Evolutionary conservation across 768 basidiomycete genomes (phyloP).

Genomic region (Agrocybe praecox): DNA sequence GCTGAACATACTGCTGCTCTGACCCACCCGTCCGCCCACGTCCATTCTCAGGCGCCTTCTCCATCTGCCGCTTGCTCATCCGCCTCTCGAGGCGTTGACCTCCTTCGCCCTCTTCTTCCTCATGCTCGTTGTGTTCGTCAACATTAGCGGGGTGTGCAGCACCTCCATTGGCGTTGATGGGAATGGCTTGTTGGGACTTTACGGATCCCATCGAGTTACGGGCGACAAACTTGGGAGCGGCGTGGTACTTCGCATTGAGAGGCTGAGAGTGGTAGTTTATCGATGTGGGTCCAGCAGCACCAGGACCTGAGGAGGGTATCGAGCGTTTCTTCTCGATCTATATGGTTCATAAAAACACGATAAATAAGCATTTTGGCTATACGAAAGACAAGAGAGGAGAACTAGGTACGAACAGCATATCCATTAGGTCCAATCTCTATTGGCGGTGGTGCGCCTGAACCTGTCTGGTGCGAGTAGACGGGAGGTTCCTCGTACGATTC

Average conservation of each 20-base stretch:
- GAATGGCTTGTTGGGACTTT: background rate
- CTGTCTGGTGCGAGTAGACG: slow-evolving; percentile 56
- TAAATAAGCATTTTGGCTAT: background rate
- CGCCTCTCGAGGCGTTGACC: background rate
- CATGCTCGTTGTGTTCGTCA: background rate
- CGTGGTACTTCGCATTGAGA: background rate
- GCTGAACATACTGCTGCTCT: too few species aligned
- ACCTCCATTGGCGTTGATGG: background rate
- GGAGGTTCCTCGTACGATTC: slow-evolving; percentile 59
- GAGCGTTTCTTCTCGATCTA: slow-evolving; percentile 21
- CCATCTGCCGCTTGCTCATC: slow-evolving; percentile 21
- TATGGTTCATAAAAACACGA: background rate
- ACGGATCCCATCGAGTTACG: background rate
- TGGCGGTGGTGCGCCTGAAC: slow-evolving; percentile 17
- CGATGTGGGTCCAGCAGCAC: too few species aligned
- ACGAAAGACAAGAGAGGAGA: background rate
- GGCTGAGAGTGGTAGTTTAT: background rate
- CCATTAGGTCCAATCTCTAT: slow-evolving; percentile 54
- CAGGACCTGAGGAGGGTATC: too few species aligned
- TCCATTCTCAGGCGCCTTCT: slow-evolving; percentile 17
- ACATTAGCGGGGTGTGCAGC: background rate
- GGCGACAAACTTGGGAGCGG: background rate
- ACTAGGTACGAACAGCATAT: slow-evolving; percentile 56
- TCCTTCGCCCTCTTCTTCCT: background rate
- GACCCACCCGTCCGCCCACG: too few species aligned